phyloP scores from a whole-genome alignment of 192 early-diverging fungal species.

The Coemansia pectinata region DNA sequence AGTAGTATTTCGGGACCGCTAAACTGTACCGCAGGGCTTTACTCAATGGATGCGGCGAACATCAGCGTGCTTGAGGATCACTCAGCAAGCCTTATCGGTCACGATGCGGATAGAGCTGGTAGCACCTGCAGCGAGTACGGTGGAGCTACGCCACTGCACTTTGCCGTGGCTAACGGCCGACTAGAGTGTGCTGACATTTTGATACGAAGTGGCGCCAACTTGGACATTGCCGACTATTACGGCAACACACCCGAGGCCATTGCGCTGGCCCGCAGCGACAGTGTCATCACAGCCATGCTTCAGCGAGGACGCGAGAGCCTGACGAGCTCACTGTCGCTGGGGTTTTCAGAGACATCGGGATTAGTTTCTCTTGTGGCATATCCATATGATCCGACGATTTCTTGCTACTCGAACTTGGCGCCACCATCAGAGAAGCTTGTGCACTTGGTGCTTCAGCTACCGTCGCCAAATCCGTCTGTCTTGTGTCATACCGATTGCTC shows the following conservation, averaged over 20 bases:
- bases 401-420: background rate
- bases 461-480: slow-evolving; percentile 40
- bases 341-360: background rate
- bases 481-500: slow-evolving; percentile 10
- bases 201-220: slow-evolving; percentile 61
- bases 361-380: background rate
- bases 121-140: slow-evolving; percentile 24
- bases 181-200: slow-evolving; percentile 61
- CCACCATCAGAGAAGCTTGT: background rate
- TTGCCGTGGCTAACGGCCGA: slow-evolving; percentile 78
- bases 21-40: slow-evolving; percentile 24
- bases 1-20: slow-evolving; percentile 38
- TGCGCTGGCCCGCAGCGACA: slow-evolving; percentile 32
- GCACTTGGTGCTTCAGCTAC: slow-evolving; percentile 21
- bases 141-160: slow-evolving; percentile 79
- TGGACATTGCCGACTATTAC: slow-evolving; percentile 60
- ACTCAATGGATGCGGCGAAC: slow-evolving; percentile 32
- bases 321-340: background rate
- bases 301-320: slow-evolving; percentile 4
- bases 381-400: background rate
- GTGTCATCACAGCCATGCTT: background rate
- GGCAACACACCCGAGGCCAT: slow-evolving; percentile 47
- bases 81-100: background rate
- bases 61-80: background rate
- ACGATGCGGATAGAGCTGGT: background rate